Base-by-base conservation (phyloP, 139 green algal species). In the Closterium sp. region DNA sequence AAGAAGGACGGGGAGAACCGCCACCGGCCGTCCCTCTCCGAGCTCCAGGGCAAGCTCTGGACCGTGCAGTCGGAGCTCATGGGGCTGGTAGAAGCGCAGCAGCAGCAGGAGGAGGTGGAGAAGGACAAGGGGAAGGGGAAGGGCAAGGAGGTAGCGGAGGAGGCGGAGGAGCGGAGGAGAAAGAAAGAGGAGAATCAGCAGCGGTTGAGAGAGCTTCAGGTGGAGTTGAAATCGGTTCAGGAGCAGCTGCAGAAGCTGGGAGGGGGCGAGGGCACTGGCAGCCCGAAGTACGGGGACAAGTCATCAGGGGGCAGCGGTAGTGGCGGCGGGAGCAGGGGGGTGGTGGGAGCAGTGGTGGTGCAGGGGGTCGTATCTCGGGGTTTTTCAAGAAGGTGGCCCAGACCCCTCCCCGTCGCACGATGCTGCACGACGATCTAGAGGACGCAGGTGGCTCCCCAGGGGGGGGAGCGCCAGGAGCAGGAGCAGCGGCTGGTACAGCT, bases 221-320 rank as follows among this genome's bases (percentile, higher is more conserved):
- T n/a, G 81, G 85, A 92, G 85, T 43, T 92, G 35, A 76, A 38
- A 36, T 25, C 23, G 21, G 90, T 92, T 33, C 90, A 91, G 90
- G 90, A 91, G 36, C 33, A 92, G 55, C 90, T 90, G 33, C 85
- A 69, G 35, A 76, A 89, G 35, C 12, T 92, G 25, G 38, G 85
- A n/a, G 30, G 85, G 1, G 90, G 36, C 38, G 28, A 92, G 83
- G 19, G 28, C 2, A 35, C 30, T 34, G 21, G 21, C 55, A 34
- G 64, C 33, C 33, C 89, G 81, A 36, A 66, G 21, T 16, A 88
- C 19, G 33, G 84, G 21, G 34, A 33, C 7, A 28, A 36, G n/a
- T n/a, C n/a, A n/a, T n/a, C n/a, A 10, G 84, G 84, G 84, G 84
- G 33, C 33, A 88, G 16, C 12, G 84, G 33, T 16, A 16, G 84